Conservation (phyloP, 495 filamentous ascomycete genomes). For the Cercophora sp. region DNA sequence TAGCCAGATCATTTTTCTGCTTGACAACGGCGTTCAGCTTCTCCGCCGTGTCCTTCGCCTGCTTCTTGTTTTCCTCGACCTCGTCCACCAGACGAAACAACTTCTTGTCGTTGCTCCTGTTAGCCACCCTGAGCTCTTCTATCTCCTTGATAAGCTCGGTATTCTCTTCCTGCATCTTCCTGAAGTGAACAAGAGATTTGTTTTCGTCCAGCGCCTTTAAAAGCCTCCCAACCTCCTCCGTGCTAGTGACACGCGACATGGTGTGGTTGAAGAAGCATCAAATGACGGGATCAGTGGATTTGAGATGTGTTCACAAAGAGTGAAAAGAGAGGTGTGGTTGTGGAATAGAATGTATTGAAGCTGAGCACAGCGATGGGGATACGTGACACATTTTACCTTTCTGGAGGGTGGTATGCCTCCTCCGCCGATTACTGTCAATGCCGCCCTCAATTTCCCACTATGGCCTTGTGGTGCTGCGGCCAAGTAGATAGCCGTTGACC, state of each 20-base stretch:
- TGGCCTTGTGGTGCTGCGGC: background rate
- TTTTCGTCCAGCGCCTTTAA: background rate
- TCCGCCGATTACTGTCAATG: too few species aligned
- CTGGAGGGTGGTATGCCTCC: too few species aligned
- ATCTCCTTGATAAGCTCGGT: background rate
- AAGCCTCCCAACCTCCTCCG: background rate
- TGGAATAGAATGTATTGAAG: background rate
- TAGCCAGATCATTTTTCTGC: background rate
- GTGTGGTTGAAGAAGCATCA: too few species aligned
- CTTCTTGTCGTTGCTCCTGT: background rate
- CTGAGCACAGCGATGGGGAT: too few species aligned
- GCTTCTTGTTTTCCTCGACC: background rate
- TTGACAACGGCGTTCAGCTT: background rate
- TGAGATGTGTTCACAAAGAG: too few species aligned
- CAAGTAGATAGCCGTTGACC: background rate
- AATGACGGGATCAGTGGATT: too few species aligned
- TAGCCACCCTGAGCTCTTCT: background rate
- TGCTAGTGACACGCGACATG: background rate
- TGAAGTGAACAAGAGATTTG: background rate
- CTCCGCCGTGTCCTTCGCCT: background rate
- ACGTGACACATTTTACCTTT: too few species aligned
- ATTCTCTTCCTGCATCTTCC: background rate
- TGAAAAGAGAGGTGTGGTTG: background rate
- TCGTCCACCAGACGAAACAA: background rate
- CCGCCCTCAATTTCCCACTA: background rate